phyloP scores from a whole-genome alignment of 768 basidiomycete genomes.

The Sarcodon aspratus region DNA sequence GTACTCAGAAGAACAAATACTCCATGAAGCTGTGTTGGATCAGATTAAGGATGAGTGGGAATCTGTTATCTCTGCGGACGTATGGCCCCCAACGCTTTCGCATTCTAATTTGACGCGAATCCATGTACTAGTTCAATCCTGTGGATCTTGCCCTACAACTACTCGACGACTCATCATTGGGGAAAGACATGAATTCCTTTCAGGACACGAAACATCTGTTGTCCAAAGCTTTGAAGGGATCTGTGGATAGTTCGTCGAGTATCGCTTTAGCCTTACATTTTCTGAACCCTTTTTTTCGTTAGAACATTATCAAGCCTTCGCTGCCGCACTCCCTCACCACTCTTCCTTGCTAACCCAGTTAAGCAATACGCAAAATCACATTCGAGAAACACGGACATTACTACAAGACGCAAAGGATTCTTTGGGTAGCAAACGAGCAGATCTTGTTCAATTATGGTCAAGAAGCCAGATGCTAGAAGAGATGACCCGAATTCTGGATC shows the following conservation, averaged over 20 bases:
- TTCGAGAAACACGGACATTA: conserved; percentile 54
- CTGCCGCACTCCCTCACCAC: conserved; percentile 88
- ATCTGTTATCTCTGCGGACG: conserved; percentile 73
- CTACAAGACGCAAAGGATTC: conserved; percentile 74
- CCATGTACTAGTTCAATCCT: conserved; percentile 65
- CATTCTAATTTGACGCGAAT: not conserved
- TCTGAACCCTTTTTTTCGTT: conserved; percentile 9
- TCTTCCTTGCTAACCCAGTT: conserved; percentile 67
- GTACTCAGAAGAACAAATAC: not conserved
- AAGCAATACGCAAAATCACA: conserved; percentile 60
- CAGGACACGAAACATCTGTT: conserved; percentile 65
- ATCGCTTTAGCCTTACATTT: not conserved
- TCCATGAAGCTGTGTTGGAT: conserved; percentile 57
- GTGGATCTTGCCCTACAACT: conserved; percentile 89
- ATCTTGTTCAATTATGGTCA: conserved; percentile 83
- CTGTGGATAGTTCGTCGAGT: conserved; percentile 66
- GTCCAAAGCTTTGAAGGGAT: conserved; percentile 72
- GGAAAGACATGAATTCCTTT: conserved; percentile 72
- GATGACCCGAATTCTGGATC: conserved; percentile 89
- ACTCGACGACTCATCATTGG: conserved; percentile 61
- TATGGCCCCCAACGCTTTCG: conserved; percentile 22
- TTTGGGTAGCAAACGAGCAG: conserved; percentile 72
- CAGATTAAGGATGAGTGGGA: conserved; percentile 88
- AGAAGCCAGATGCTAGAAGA: conserved; percentile 88
- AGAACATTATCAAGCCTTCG: conserved; percentile 93